Evolutionary conservation across 2,329 filamentous ascomycete species (phyloP), one percentile per base, ranked within the genome.

Genomic region (Aplosporella prunicola): DNA sequence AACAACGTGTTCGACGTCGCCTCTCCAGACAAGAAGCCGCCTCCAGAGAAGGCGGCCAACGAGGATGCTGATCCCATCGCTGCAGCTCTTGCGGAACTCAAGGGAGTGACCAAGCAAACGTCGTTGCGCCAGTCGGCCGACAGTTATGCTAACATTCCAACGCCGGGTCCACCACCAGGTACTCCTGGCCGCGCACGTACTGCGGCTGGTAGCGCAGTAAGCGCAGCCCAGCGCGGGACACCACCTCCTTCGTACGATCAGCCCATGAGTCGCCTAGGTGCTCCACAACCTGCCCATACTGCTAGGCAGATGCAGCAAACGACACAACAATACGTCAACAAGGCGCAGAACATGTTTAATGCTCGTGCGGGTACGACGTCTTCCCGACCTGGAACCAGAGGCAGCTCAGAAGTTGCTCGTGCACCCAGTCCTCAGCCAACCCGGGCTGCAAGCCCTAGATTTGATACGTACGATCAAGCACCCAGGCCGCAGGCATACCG

Each of bases 1-100:
- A 86, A 93, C 51, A 98, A 98, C 51, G 86, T 98, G 9, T 94
- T 98, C 51, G 80, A 93, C 40, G 89, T 98, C 8, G 82, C 83
- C 9, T 82, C 82, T 7, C 80, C 85, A 0, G 83, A 89, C 42
- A 47, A 51, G 18, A 57, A 57, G 26, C 58, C 72, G 70, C 41
- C 47, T 16, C 49, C 49, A 32, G 49, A 57, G 8, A 47, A 68
- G 56, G 39, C 56, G 9, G 48, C 61, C 4, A 62, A 70, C 22
- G 79, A 83, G 18, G 80, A 86, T 16, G 61, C 72, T 11, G 91
- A 98, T 51, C 91, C 91, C 0, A 94, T 98, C 53, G 91, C 89
- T 3, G 74, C 84, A 49, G 93, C 91, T 16, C 70, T 98, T 6
- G 91, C 89, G 9, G 89, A 98, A 52, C 71, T 98, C 23, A 96